phyloP scores from a whole-genome alignment of 78 protist species.

The Monosiga brevicollis region DNA sequence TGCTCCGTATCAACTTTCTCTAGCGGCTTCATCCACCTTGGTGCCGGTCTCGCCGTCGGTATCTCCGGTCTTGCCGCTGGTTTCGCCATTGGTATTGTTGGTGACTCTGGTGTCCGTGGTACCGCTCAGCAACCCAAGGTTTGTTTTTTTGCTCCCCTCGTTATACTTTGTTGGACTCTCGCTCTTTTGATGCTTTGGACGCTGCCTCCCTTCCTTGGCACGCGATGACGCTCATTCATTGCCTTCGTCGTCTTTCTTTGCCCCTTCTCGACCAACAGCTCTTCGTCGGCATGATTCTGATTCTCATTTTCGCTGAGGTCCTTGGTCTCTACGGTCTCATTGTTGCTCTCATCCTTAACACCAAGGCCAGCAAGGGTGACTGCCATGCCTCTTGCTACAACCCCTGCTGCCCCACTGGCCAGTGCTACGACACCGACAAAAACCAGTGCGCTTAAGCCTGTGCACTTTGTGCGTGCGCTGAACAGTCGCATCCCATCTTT shows the following conservation, averaged over 20 bases:
- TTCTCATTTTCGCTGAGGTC: constrained; percentile 91
- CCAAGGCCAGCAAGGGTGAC: constrained; percentile 6
- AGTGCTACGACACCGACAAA: not conserved
- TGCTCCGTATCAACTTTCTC: not conserved
- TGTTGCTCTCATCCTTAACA: constrained; percentile 52
- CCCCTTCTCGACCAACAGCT: constrained; percentile 9
- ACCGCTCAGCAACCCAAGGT: constrained; percentile 50
- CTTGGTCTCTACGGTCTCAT: constrained; percentile 91
- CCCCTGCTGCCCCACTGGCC: not conserved
- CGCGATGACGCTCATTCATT: not conserved
- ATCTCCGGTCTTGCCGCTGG: constrained; percentile 95
- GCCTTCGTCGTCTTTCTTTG: not conserved
- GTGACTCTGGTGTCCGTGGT: constrained; percentile 89
- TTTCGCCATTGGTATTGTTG: constrained; percentile 80
- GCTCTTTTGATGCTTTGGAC: not conserved
- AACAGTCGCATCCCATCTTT: not conserved
- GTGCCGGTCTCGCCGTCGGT: constrained; percentile 94
- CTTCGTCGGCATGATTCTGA: constrained; percentile 83
- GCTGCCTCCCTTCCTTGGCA: not conserved
- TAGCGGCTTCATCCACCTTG: constrained; percentile 72
- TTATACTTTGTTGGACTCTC: not conserved
- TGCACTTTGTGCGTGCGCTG: not conserved
- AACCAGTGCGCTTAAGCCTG: not conserved
- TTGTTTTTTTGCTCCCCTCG: not conserved
- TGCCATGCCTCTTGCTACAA: not conserved